Evolutionary conservation across 768 basidiomycete species (phyloP).

Genomic region (Coprinopsis marcescibilis): DNA sequence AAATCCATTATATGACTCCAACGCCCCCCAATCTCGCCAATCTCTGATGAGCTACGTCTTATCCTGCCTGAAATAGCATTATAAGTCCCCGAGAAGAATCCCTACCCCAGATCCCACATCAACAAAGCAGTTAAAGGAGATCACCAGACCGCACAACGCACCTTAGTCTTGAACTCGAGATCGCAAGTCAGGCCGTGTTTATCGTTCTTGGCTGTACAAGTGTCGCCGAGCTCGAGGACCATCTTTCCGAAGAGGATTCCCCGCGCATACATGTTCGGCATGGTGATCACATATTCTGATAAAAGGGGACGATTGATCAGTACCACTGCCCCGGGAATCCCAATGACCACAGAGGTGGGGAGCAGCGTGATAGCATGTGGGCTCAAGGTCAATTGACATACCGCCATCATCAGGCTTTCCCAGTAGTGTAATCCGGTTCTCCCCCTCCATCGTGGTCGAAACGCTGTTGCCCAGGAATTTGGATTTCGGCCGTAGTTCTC

Average conservation of each 20-base stretch:
- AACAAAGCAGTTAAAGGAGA: not conserved
- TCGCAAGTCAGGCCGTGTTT: conserved; percentile 70
- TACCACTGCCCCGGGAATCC: too few relatives aligned
- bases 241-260: conserved; percentile 90
- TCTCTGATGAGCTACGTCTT: conserved; percentile 52
- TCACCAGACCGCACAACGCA: conserved; percentile 25
- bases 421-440: conserved; percentile 81
- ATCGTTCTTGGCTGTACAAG: conserved; percentile 79
- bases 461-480: conserved; percentile 97
- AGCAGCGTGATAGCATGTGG: not conserved
- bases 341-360: conserved; percentile 8
- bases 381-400: conserved; percentile 31
- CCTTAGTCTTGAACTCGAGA: conserved; percentile 97
- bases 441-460: conserved; percentile 93
- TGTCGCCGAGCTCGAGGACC: conserved; percentile 93
- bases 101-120: conserved; percentile 44
- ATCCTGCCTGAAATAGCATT: conserved; percentile 84
- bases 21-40: conserved; percentile 84
- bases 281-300: conserved; percentile 79
- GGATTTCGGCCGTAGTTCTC: conserved; percentile 92
- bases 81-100: conserved; percentile 96
- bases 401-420: conserved; percentile 84
- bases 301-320: conserved; percentile 2
- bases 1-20: conserved; percentile 93
- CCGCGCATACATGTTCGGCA: conserved; percentile 97